A percentile compares a stretch with the other conserved stretches of the same genome.
Conservation (phyloP, 2,329 filamentous ascomycete genomes). For the Penicillium olsonii region DNA sequence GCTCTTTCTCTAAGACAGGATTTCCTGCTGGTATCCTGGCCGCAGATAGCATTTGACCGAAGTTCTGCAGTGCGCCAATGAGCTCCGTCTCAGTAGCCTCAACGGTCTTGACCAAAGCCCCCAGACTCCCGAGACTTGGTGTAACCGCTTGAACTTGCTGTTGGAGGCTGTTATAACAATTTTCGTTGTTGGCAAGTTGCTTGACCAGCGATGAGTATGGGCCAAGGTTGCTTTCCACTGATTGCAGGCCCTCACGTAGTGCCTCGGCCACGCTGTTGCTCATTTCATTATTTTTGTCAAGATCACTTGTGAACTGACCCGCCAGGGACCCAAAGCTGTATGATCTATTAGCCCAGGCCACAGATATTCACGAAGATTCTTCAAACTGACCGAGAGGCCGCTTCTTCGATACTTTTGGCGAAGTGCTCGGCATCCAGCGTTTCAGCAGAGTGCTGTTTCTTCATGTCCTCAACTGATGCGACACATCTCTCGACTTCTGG, state of each 20-base stretch:
- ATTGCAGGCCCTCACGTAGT: constrained; percentile 26
- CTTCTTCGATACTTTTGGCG: constrained; percentile 16
- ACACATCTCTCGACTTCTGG: constrained; percentile 18
- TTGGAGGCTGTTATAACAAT: constrained; percentile 20
- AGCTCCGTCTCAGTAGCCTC: constrained; percentile 28
- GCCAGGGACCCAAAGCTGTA: constrained; percentile 26
- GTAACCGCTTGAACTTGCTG: constrained; percentile 20
- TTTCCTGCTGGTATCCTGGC: constrained; percentile 21
- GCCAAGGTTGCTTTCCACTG: constrained; percentile 19
- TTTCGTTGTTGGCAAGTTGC: constrained; percentile 23
- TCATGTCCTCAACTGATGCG: constrained; percentile 16
- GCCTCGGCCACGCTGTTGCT: constrained; percentile 13
- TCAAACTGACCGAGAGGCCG: constrained; percentile 28
- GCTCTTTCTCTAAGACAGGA: constrained; percentile 22
- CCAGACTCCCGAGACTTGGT: constrained; percentile 21
- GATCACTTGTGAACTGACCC: constrained; percentile 14
- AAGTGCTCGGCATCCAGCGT: constrained; percentile 21
- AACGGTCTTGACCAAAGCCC: constrained; percentile 23
- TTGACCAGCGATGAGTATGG: constrained; percentile 19
- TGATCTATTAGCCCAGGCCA: not conserved
- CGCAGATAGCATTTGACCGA: constrained; percentile 23
- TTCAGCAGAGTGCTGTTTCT: constrained; percentile 15
- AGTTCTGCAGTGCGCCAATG: constrained; percentile 27
- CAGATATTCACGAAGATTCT: not conserved
- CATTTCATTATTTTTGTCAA: constrained; percentile 17